Base-by-base conservation (phyloP, 495 filamentous ascomycete genomes). In the Aspergillus ostianus region DNA sequence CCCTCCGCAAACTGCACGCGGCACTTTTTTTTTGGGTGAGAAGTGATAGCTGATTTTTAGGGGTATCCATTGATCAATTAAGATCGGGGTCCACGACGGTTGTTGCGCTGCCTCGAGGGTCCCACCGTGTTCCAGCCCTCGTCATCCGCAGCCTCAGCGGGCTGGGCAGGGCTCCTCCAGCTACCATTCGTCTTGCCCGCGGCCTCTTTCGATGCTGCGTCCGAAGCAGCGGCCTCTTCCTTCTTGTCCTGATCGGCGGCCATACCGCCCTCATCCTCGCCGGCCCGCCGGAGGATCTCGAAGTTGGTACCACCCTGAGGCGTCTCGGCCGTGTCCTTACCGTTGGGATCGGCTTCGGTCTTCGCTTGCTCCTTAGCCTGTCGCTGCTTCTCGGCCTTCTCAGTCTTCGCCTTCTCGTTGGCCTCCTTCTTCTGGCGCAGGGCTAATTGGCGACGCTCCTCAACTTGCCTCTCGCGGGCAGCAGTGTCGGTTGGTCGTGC, bases 401-500 rank as follows among this genome's bases (percentile, higher is more conserved):
- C 91, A 59, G 89, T 84, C 70, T 87, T 88, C 20, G 84, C 86
- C 75, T 93, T 95, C 49, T 96, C 91, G 4, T 97, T 93, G 0
- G 85, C 85, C 55, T 97, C 93, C 72, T 88, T 90, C 83, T 92
- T 96, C 65, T 90, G 87, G 61, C 86, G 87, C 51, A 90, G 27
- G 3, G 85, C 83, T 52, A 87, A 78, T 66, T 89, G 79, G 58
- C 89, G 85, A 79, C 89, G 93, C 77, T 96, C 92, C 69, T 93
- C 93, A 29, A 98, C 85, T 72, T 96, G 89, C 56, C 85, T 88
- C 76, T 97, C 93, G 51, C 88, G 84, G 9, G 91, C 82, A 19
- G 90, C 90, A 51, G 91, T 96, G 73, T 97, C 92, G 61, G 95
- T 95, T 12, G 92, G 92, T 52, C 84, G 84, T 45, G 92, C 92